phyloP scores from a whole-genome alignment of 495 filamentous ascomycete genomes.

The Penicillium samsonianum region DNA sequence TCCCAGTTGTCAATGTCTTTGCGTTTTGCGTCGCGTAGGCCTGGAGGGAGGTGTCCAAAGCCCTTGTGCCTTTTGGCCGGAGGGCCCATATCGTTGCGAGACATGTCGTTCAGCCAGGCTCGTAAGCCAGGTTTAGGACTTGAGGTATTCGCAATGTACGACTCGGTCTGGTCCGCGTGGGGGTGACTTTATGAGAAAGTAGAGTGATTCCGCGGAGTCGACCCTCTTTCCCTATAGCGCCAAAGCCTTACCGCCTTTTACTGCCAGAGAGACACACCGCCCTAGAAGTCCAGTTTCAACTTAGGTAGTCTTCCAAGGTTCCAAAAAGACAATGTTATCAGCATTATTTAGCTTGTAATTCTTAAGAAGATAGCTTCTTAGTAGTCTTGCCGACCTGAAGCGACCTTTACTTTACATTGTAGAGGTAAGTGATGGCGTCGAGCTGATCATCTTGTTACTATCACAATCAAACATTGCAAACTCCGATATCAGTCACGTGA shows the following conservation, averaged over 20 bases:
- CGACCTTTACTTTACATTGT: not conserved
- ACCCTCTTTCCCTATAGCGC: slow-evolving; percentile 6
- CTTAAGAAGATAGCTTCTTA: not conserved
- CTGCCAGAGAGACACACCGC: not conserved
- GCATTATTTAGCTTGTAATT: not conserved
- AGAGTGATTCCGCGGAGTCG: not conserved
- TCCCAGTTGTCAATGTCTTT: slow-evolving; percentile 98
- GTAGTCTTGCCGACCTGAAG: not conserved
- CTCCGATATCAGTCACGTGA: slow-evolving; percentile 30
- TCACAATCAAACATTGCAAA: slow-evolving; percentile 31
- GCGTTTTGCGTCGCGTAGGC: slow-evolving; percentile 64
- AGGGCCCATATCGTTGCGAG: slow-evolving; percentile 40
- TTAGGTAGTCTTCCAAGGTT: not conserved
- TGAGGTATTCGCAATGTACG: not conserved
- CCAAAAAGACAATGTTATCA: not conserved
- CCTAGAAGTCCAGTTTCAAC: not conserved
- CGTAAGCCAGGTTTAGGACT: not conserved
- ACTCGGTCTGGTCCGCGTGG: not conserved
- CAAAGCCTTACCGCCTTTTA: not conserved
- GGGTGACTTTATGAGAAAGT: not conserved
- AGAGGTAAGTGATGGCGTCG: not conserved
- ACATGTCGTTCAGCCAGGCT: slow-evolving; percentile 31
- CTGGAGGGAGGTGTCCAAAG: slow-evolving; percentile 38
- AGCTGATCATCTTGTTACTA: not conserved
- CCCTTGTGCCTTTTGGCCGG: slow-evolving; percentile 49